These are phyloP conservation scores for Spergularia marina DNA, from an alignment of 148 eudicot species.

Conservation along the genomic window DNA sequence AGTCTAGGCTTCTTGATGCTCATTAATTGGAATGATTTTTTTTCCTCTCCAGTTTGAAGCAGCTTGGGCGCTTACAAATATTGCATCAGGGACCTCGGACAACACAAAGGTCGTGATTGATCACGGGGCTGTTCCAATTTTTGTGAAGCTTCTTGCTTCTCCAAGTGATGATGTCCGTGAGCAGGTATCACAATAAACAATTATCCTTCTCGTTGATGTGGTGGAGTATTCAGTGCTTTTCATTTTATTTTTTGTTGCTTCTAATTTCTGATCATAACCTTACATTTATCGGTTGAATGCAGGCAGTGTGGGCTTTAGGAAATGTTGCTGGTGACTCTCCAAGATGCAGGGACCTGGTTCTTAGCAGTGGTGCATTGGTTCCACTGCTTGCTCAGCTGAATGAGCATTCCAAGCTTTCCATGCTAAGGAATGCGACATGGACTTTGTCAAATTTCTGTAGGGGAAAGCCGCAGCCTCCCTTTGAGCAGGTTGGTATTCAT, in stretches of 20 bases:
- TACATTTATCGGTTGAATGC: conserved; percentile 3
- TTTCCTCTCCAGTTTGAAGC: conserved; percentile 57
- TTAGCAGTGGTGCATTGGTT: conserved; percentile 56
- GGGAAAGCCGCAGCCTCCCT: conserved; percentile 79
- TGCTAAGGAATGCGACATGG: conserved; percentile 90
- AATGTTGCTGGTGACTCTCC: conserved; percentile 90
- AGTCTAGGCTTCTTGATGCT: not conserved
- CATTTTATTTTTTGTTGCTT: not conserved
- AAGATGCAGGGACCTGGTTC: conserved; percentile 75
- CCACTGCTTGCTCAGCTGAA: conserved; percentile 64
- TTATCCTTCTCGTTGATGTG: not conserved
- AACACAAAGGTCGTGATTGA: conserved; percentile 76
- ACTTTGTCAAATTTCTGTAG: conserved; percentile 77
- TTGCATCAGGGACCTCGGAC: conserved; percentile 84
- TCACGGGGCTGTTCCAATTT: conserved; percentile 79
- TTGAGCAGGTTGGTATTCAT: conserved; percentile 56
- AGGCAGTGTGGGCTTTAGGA: conserved; percentile 89
- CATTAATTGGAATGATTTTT: not conserved
- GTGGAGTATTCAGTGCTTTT: not conserved
- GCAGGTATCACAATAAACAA: conserved; percentile 43
- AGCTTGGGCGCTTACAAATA: conserved; percentile 87
- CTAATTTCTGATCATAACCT: not conserved
- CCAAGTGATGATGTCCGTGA: conserved; percentile 88
- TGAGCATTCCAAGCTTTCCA: conserved; percentile 74
- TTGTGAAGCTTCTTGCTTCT: conserved; percentile 78